Evolutionary conservation across 352 stramenopile species (phyloP).

Genomic region (Phytopythium helicoides): DNA sequence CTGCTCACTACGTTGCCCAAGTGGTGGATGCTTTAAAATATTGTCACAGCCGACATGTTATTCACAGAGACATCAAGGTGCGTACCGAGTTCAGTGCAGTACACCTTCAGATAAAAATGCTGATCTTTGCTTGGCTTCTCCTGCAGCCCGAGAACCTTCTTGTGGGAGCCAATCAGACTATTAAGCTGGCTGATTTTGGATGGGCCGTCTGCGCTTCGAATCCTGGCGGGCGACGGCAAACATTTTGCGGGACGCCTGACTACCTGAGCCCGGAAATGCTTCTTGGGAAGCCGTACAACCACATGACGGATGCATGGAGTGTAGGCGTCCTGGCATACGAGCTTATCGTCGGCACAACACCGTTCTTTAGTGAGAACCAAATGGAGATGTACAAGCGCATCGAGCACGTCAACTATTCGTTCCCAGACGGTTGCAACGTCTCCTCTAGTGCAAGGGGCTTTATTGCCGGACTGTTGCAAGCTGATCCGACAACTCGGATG

Average conservation of each 20-base stretch:
- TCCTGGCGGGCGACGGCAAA: constrained; percentile 54
- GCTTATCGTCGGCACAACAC: constrained; percentile 67
- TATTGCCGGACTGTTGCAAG: constrained; percentile 54
- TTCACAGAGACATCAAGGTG: constrained; percentile 89
- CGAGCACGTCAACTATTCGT: constrained; percentile 52
- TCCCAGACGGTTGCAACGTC: constrained; percentile 42
- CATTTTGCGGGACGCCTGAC: constrained; percentile 84
- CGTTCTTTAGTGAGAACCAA: constrained; percentile 80
- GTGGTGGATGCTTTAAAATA: constrained; percentile 76
- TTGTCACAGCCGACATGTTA: constrained; percentile 74
- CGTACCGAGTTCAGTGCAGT: neutral
- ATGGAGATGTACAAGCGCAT: constrained; percentile 85
- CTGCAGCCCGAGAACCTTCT: constrained; percentile 81
- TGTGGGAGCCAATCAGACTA: constrained; percentile 62
- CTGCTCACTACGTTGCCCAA: constrained; percentile 73
- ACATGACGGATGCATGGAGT: constrained; percentile 76
- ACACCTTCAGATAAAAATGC: neutral
- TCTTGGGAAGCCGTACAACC: constrained; percentile 58
- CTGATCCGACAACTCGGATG: constrained; percentile 57
- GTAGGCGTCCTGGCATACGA: constrained; percentile 84
- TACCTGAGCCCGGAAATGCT: constrained; percentile 87
- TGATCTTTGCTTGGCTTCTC: constrained; percentile 7
- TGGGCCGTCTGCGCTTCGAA: constrained; percentile 79
- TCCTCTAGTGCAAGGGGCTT: constrained; percentile 62
- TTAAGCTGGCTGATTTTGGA: constrained; percentile 88